These are phyloP conservation scores for Linaria vulgaris DNA, from an alignment of 257 asterid genomes.

Conservation along the genomic window DNA sequence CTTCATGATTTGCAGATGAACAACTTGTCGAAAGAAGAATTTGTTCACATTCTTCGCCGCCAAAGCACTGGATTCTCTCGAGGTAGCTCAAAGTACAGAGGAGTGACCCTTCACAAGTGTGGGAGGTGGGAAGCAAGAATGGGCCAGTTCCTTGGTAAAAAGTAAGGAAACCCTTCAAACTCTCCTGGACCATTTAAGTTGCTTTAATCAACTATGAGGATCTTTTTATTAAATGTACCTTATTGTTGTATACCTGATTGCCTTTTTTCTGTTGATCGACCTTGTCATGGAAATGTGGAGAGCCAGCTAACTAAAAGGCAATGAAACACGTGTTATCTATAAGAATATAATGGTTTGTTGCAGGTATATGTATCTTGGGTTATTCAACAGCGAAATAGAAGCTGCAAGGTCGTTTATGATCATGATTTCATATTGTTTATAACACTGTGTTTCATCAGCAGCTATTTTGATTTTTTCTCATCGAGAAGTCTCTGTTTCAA, in stretches of 20 bases:
- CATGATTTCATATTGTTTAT: constrained; percentile 31
- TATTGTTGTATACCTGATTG: neutral
- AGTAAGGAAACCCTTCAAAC: constrained; percentile 36
- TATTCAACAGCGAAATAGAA: constrained; percentile 62
- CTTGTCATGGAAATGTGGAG: constrained; percentile 14
- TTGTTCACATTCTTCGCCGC: constrained; percentile 72
- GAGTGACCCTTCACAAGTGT: constrained; percentile 63
- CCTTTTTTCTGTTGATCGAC: constrained; percentile 19
- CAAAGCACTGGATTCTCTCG: constrained; percentile 76
- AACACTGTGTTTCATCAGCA: constrained; percentile 22
- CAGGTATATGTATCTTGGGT: constrained; percentile 66
- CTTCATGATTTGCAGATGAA: constrained; percentile 47
- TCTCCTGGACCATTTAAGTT: constrained; percentile 14
- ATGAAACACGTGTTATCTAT: constrained; percentile 34
- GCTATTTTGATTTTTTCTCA: constrained; percentile 25
- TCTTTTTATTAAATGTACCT: neutral
- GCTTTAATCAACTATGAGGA: neutral
- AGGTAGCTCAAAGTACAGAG: constrained; percentile 72
- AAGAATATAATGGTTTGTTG: constrained; percentile 51
- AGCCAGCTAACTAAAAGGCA: constrained; percentile 22
- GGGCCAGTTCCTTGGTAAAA: constrained; percentile 72
- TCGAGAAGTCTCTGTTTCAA: constrained; percentile 29
- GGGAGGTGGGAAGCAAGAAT: constrained; percentile 76
- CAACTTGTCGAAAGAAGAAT: constrained; percentile 67
- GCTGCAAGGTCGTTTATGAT: constrained; percentile 68